Evolutionary conservation across 345 rosid genomes (phyloP), one percentile per base, ranked within the genome.

Genomic region (Eucalyptus microcorys): DNA sequence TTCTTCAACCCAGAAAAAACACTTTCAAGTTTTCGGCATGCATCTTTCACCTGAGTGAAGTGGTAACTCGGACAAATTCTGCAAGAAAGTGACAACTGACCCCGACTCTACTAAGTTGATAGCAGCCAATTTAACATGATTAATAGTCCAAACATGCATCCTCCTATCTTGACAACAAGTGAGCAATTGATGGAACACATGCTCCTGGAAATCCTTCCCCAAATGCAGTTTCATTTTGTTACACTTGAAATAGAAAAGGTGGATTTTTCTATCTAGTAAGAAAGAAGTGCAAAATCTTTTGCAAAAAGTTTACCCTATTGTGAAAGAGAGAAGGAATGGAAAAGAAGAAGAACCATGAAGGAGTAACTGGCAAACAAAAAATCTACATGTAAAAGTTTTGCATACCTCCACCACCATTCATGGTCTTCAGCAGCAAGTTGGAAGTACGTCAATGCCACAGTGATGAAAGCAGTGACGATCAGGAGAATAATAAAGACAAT

Each of bases 331-430:
- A 10, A 71, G 14, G 47, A 76, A 76, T 21, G 27, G 27, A 76
- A 49, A 49, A 49, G 34, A 12, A 85, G 87, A 45, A 85, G 34
- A 86, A 50, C 14, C 64, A 10, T 10, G 11, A 14, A n/a, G 34
- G 61, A 43, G 27, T 14, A 87, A 61, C 81, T 37, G 27, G 37
- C 55, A 66, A 6, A 50, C n/a, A 49, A 7, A 47, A 45, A 34
- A 12, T 86, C 47, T 14, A 42, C n/a, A n/a, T 34, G 80, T 64
- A 49, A 34, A 40, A 53, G 26, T 47, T 14, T 48, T 42, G 43
- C 89, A 86, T 94, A 94, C 95, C 94, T 94, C 95, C 94, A 94
- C 95, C 95, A 94, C 94, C 95, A 94, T 88, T 89, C 94, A 64
- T 93, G 94, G 88, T 93, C 95, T 91, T 94, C 95, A 59, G 95